Percentiles rank a stretch among this genome's conserved stretches.
Evolutionary conservation across 202 grass and related monocot genomes (phyloP).

Genomic region (Digitaria exilis): DNA sequence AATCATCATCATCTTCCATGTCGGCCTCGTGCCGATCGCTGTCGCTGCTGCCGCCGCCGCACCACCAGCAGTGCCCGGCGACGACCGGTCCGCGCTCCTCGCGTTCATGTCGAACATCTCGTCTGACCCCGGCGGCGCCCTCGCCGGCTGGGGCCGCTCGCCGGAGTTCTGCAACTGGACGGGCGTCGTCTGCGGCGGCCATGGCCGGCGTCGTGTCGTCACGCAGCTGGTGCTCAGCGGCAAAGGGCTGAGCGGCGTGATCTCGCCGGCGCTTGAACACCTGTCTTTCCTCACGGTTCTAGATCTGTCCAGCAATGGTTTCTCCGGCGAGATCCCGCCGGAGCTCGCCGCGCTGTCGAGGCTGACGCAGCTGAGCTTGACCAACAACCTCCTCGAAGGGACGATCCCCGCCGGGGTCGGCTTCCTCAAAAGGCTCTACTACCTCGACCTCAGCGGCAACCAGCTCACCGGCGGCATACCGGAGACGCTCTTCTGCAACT

Average conservation of each 20-base stretch:
- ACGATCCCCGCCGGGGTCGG: slow-evolving; percentile 51
- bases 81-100: slow-evolving; percentile 52
- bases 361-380: slow-evolving; percentile 53
- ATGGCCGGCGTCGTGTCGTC: slow-evolving; percentile 29
- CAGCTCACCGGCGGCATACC: slow-evolving; percentile 47
- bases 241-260: slow-evolving; percentile 33
- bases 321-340: slow-evolving; percentile 53
- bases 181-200: slow-evolving; percentile 42
- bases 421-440: slow-evolving; percentile 53
- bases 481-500: slow-evolving; percentile 57
- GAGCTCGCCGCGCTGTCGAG: slow-evolving; percentile 52
- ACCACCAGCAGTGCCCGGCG: slow-evolving; percentile 33
- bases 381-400: slow-evolving; percentile 42
- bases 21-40: slow-evolving; percentile 45
- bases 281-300: slow-evolving; percentile 46
- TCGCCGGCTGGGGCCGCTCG: slow-evolving; percentile 54
- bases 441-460: slow-evolving; percentile 56
- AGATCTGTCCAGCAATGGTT: slow-evolving; percentile 66
- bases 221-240: slow-evolving; percentile 47
- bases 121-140: slow-evolving; percentile 39
- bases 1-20: slow-evolving; percentile 54
- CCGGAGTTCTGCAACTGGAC: slow-evolving; percentile 56
- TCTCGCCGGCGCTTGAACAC: slow-evolving; percentile 47
- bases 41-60: background rate
- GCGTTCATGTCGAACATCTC: slow-evolving; percentile 55